Evolutionary conservation across 2,329 filamentous ascomycete species (phyloP).

Genomic region (Ilyonectria sp.): DNA sequence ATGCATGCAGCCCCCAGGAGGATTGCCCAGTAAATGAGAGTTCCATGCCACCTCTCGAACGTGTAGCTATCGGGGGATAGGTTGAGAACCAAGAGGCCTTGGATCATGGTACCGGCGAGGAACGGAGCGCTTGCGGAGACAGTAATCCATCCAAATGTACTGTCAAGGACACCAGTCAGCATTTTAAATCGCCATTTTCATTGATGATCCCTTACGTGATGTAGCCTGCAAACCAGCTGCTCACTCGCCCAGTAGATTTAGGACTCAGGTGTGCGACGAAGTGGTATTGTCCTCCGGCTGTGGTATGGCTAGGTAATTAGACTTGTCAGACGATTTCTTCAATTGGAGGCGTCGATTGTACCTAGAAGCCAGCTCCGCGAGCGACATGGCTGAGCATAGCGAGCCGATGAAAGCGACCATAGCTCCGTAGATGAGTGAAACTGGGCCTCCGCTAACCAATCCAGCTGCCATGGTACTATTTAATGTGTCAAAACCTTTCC

Average conservation of each 20-base stretch:
- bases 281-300: conserved; percentile 39
- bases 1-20: conserved; percentile 13
- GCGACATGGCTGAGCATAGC: conserved; percentile 38
- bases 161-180: neutral
- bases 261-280: conserved; percentile 33
- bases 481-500: neutral
- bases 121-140: conserved; percentile 35
- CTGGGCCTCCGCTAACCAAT: conserved; percentile 33
- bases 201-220: conserved; percentile 24
- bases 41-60: conserved; percentile 39
- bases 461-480: conserved; percentile 37
- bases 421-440: conserved; percentile 35
- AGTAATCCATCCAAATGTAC: conserved; percentile 37
- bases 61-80: conserved; percentile 30
- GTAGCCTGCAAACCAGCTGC: conserved; percentile 37
- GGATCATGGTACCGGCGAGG: conserved; percentile 36
- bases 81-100: conserved; percentile 38
- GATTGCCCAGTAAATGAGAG: conserved; percentile 36
- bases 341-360: neutral
- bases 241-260: neutral
- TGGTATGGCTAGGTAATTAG: conserved; percentile 21
- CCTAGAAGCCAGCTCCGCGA: conserved; percentile 37
- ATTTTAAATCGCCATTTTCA: neutral
- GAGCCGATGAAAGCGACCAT: conserved; percentile 32
- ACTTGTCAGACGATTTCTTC: neutral